Base-by-base conservation (phyloP, 352 stramenopile species). In the Phytopythium boreale region DNA sequence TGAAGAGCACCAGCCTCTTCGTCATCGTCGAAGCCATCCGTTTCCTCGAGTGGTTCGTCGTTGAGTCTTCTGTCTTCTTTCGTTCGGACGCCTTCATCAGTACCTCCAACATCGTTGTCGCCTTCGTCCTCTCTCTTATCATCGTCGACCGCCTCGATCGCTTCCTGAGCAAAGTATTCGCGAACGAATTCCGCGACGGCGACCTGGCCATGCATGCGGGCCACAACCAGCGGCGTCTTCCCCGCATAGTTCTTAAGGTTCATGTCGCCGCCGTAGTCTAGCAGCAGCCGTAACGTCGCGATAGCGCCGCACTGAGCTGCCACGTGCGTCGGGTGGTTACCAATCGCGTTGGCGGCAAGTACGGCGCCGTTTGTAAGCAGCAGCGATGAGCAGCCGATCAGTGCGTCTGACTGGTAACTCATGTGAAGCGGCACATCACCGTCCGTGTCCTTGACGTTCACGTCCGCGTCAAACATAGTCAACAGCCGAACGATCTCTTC, bases 161-260 rank as follows among this genome's bases (percentile, higher is more conserved):
- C 41, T 24, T 94, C 83, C 24, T 86, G 61, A 2, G 84, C 80
- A 61, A 91, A 94, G 39, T 81, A 80, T 11, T 82, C 63, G 0
- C 66, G 64, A 34, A 94, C 83, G 29, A 82, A 88, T n/a, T 86
- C 61, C 12, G 93, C 80, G 26, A 93, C 69, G 0, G 49, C 58
- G 50, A 66, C 66, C 57, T 92, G 84, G 39, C 76, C 37, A 37
- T 82, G 68, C 84, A 96, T 93, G 3, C 86, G 77, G 6, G 86
- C 86, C 67, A 92, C 79, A 10, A 84, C 88, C 1, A 95, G 61
- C 4, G 86, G 82, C 7, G 87, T 95, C 52, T 87, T 89, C 2
- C 85, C 84, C 11, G 85, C 77, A 34, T 92, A 96, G 50, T 96
- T 96, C 47, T 88, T 89, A 7, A 91, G 61, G 58, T 93, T 96